A percentile compares a stretch with the other conserved stretches of the same genome.
These are phyloP conservation scores for Ophiosphaerella narmari DNA, from an alignment of 2,329 filamentous ascomycete species.

Conservation along the genomic window DNA sequence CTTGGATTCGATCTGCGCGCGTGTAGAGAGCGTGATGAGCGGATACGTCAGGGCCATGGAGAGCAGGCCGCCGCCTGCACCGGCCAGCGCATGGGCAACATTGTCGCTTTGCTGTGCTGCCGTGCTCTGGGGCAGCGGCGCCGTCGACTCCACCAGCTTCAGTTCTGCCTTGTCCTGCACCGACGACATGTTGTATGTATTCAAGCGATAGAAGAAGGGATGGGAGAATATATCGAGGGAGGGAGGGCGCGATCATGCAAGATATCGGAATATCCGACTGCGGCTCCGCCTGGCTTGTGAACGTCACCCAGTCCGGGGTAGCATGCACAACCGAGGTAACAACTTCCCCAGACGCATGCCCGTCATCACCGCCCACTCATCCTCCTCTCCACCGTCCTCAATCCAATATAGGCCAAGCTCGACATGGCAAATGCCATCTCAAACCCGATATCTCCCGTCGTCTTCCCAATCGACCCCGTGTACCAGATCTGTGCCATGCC, in stretches of 20 bases:
- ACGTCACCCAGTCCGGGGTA: conserved; percentile 36
- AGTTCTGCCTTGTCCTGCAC: conserved; percentile 35
- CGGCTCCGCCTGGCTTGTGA: conserved; percentile 35
- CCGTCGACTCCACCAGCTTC: conserved; percentile 43
- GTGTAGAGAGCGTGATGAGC: conserved; percentile 94
- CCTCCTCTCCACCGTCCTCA: conserved; percentile 48
- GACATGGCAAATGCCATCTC: conserved; percentile 63
- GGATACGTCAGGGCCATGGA: conserved; percentile 98
- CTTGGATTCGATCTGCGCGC: conserved; percentile 96
- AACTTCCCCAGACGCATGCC: conserved; percentile 21
- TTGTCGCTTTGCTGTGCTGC: conserved; percentile 89
- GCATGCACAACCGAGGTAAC: conserved; percentile 35
- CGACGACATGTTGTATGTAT: conserved; percentile 31
- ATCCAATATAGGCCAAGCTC: conserved; percentile 51
- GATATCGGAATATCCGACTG: conserved; percentile 24
- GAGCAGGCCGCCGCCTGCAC: conserved; percentile 88
- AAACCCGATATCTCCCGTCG: conserved; percentile 68
- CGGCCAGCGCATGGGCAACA: conserved; percentile 91
- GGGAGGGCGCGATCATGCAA: not conserved
- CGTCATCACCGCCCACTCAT: conserved; percentile 20
- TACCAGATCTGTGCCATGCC: conserved; percentile 67
- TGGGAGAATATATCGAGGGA: not conserved
- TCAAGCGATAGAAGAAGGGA: not conserved
- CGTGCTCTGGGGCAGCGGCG: conserved; percentile 57
- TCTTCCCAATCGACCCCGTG: conserved; percentile 63